phyloP scores from a whole-genome alignment of 2,329 filamentous ascomycete genomes.

The Penicillium sclerotiorum region DNA sequence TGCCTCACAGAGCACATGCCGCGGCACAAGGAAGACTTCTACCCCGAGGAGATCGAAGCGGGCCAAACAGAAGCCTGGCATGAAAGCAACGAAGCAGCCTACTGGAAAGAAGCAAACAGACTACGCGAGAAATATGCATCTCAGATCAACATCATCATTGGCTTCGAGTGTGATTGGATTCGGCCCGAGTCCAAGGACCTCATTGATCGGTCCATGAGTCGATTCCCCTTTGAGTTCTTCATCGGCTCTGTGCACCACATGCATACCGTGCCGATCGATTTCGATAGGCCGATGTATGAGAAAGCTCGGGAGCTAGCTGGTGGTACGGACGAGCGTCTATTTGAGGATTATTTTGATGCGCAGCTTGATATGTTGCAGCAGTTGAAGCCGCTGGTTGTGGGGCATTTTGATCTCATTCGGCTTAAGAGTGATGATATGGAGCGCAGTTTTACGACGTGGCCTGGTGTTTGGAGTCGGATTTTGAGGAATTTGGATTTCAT shows the following conservation, averaged over 20 bases:
- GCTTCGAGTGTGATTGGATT: constrained; percentile 94
- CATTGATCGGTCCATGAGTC: constrained; percentile 61
- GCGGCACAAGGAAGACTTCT: constrained; percentile 75
- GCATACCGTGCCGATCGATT: constrained; percentile 85
- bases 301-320: constrained; percentile 60
- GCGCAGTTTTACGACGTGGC: constrained; percentile 60
- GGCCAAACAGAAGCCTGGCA: constrained; percentile 34
- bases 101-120: constrained; percentile 72
- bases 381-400: constrained; percentile 76
- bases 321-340: constrained; percentile 72
- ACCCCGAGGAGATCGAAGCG: constrained; percentile 73
- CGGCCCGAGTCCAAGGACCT: constrained; percentile 65
- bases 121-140: constrained; percentile 70
- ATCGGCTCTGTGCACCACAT: constrained; percentile 93
- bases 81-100: constrained; percentile 60
- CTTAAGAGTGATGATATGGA: constrained; percentile 73
- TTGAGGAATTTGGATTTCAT: constrained; percentile 73
- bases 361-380: constrained; percentile 78
- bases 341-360: constrained; percentile 82
- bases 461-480: constrained; percentile 72
- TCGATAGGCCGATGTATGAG: constrained; percentile 68
- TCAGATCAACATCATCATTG: constrained; percentile 78
- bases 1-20: constrained; percentile 96
- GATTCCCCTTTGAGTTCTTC: constrained; percentile 79
- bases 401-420: constrained; percentile 91